Base-by-base conservation (phyloP, 805 yeast genomes). In the Candida suzukii region DNA sequence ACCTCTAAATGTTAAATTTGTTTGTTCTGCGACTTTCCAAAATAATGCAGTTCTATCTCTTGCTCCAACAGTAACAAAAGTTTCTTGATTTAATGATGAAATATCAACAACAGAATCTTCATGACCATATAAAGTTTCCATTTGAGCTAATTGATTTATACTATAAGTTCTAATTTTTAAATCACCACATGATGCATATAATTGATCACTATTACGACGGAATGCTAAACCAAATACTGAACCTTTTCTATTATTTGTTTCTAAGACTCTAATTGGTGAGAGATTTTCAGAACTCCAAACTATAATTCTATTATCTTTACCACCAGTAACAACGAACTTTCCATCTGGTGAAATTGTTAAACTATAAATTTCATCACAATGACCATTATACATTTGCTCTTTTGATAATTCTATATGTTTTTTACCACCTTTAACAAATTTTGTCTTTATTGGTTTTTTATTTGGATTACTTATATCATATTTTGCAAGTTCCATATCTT, bases 21-120 rank as follows among this genome's bases (percentile, higher is more conserved):
- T 80, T 64, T 93, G 99, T 54, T 93, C 99, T 21, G 95, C 78
- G 49, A 93, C 88, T 60, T 93, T 93, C 99, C 99, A 93, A 53
- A 86, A 69, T 82, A 95, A 83, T 10, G 91, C 96, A 5, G 96
- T 86, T 54, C 95, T 80, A 64, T 93, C 99, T 52, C 98, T 78
- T 3, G 95, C 73, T 16, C 99, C 99, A 26, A 91, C 98, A 21
- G 95, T 87, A 16, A 93, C 90, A 68, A 99, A 93, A 44, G 96
- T 78, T 57, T 93, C 98, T 60, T 80, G 80, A 10, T 77, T 76
- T 46, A 93, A 67, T 0, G 97, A 88, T 19, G 88, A 67, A 41
- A 93, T 81, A 55, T 82, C 97, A 34, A 76, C 73, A 35, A 91
- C 90, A 41, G 76, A 68, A 57, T 93, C 99, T 66, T 93, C 98